Conservation (phyloP, 148 eudicot species). For the Persicaria maculosa region DNA sequence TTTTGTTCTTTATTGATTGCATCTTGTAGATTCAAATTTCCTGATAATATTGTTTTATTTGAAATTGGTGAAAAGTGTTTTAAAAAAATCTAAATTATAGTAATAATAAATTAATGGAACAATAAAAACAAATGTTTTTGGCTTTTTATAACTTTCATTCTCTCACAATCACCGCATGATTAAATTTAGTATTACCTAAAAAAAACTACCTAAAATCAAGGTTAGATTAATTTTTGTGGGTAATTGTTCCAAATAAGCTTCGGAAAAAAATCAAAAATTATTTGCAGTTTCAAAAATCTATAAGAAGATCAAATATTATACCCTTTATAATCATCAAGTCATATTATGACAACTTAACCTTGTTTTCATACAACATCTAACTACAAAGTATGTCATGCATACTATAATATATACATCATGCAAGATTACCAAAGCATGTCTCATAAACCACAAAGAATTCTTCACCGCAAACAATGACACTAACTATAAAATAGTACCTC, state of each 20-base stretch:
- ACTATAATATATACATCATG: too few relatives aligned
- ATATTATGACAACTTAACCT: too few relatives aligned
- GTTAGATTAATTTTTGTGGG: background rate
- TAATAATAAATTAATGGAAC: background rate
- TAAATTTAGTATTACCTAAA: background rate
- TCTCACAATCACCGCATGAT: background rate
- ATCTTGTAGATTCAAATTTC: slow-evolving; percentile 22
- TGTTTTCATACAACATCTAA: too few relatives aligned
- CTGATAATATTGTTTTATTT: background rate
- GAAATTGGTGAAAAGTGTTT: background rate
- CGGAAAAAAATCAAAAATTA: background rate
- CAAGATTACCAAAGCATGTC: too few relatives aligned
- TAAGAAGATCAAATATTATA: too few relatives aligned
- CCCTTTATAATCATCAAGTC: too few relatives aligned
- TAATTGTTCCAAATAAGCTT: background rate
- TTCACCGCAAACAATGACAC: too few relatives aligned
- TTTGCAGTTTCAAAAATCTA: background rate
- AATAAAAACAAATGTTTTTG: background rate
- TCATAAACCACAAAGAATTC: too few relatives aligned
- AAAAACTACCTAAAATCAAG: background rate
- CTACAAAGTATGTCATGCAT: too few relatives aligned
- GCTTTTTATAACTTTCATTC: background rate
- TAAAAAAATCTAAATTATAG: background rate
- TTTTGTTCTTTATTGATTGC: slow-evolving; percentile 66
- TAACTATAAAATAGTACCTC: too few relatives aligned